phyloP scores from a whole-genome alignment of 2,329 filamentous ascomycete species.

The Fusarium domesticum region DNA sequence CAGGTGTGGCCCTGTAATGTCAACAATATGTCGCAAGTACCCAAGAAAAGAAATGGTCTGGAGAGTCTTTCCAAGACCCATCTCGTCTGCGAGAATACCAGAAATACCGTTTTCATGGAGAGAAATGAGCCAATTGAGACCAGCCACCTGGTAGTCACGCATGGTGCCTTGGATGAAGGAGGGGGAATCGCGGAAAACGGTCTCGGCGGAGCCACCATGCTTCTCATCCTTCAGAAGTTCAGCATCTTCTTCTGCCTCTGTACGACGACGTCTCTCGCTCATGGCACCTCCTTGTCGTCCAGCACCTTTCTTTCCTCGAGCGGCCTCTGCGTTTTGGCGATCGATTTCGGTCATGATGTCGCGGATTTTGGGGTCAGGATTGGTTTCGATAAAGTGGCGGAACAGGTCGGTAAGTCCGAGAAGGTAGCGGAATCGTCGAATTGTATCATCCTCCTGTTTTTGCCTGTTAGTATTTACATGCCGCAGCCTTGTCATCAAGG shows the following conservation, averaged over 20 bases:
- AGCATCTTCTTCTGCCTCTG: slow-evolving; percentile 96
- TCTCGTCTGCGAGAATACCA: slow-evolving; percentile 95
- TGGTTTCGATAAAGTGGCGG: slow-evolving; percentile 97
- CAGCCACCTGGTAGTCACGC: slow-evolving; percentile 95
- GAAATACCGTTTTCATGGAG: slow-evolving; percentile 98
- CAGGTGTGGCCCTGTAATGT: slow-evolving; percentile 86
- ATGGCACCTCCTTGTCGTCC: slow-evolving; percentile 81
- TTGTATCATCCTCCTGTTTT: slow-evolving; percentile 83
- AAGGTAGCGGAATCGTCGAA: slow-evolving; percentile 90
- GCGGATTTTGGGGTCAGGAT: slow-evolving; percentile 90
- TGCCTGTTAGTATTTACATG: slow-evolving; percentile 4
- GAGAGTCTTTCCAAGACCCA: slow-evolving; percentile 96
- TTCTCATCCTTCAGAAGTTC: slow-evolving; percentile 86
- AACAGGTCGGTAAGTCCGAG: slow-evolving; percentile 94
- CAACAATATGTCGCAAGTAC: slow-evolving; percentile 87
- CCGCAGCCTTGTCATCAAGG: slow-evolving; percentile 4
- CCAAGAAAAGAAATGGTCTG: slow-evolving; percentile 97
- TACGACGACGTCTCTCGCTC: slow-evolving; percentile 76
- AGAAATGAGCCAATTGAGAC: slow-evolving; percentile 96
- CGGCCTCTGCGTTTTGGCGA: slow-evolving; percentile 77
- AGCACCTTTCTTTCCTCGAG: slow-evolving; percentile 68
- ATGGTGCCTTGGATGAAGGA: slow-evolving; percentile 84
- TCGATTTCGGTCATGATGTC: slow-evolving; percentile 95
- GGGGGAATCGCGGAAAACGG: slow-evolving; percentile 90
- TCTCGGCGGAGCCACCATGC: slow-evolving; percentile 78